Conservation (phyloP, 257 asterid genomes). For the Gentiana straminea region DNA sequence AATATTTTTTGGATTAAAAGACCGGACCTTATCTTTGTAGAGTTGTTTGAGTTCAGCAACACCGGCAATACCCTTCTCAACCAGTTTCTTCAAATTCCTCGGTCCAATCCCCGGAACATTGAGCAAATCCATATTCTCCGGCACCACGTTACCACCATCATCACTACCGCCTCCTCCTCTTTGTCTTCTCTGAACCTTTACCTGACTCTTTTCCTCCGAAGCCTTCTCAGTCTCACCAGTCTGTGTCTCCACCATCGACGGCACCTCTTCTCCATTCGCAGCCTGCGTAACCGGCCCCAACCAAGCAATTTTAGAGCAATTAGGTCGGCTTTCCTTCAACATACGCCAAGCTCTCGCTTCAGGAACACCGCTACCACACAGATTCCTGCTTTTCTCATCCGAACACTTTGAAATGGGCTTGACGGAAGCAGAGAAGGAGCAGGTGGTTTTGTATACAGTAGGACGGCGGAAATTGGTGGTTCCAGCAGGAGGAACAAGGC, state of each 20-base stretch:
- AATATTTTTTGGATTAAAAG: too few relatives aligned
- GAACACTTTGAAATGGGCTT: slow-evolving; percentile 29
- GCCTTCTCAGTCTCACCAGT: not conserved
- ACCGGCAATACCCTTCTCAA: slow-evolving; percentile 75
- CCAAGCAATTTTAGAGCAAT: slow-evolving; percentile 31
- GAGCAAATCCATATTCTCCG: slow-evolving; percentile 56
- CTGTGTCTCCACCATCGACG: not conserved
- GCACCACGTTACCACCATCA: slow-evolving; percentile 14
- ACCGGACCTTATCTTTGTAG: slow-evolving; percentile 62
- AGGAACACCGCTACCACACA: slow-evolving; percentile 3
- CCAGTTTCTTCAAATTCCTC: slow-evolving; percentile 71
- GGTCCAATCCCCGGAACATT: slow-evolving; percentile 90
- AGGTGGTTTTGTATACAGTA: too few relatives aligned
- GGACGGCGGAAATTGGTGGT: slow-evolving; percentile 1
- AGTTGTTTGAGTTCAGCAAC: slow-evolving; percentile 81
- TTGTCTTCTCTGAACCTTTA: slow-evolving; percentile 19
- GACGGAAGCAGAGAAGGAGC: slow-evolving; percentile 7
- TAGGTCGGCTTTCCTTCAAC: slow-evolving; percentile 16
- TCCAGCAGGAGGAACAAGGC: slow-evolving; percentile 7
- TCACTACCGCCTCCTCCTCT: slow-evolving; percentile 50
- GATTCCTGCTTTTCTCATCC: slow-evolving; percentile 2
- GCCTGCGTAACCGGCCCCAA: slow-evolving; percentile 24
- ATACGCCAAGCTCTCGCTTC: slow-evolving; percentile 49
- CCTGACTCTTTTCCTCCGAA: slow-evolving; percentile 18
- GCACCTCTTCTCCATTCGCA: slow-evolving; percentile 15